These are phyloP conservation scores for Eimeria sp. DNA, from an alignment of 169 alveolate species.

Conservation along the genomic window DNA sequence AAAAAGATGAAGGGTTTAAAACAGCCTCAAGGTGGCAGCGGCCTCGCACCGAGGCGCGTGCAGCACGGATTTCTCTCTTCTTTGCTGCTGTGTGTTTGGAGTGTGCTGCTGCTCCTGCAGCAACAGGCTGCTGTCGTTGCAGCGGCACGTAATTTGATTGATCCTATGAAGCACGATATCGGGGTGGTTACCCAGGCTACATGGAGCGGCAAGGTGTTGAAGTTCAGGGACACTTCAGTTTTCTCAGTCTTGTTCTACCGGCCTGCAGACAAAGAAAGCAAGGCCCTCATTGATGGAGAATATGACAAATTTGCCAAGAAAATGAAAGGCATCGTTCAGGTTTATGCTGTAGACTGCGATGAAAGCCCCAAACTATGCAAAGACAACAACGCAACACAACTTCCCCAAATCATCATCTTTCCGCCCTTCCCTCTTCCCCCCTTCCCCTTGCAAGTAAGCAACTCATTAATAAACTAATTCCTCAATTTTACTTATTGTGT, in stretches of 20 bases:
- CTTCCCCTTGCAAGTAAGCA: constrained; percentile 30
- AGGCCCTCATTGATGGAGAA: constrained; percentile 84
- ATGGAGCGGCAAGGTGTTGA: constrained; percentile 62
- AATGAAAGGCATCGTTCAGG: constrained; percentile 90
- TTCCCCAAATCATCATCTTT: constrained; percentile 88
- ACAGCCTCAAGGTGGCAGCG: too few relatives aligned
- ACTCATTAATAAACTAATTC: too few relatives aligned
- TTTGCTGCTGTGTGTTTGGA: not conserved
- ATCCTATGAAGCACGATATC: constrained; percentile 76
- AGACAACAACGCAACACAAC: constrained; percentile 87
- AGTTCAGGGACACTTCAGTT: constrained; percentile 42
- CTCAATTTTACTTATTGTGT: too few relatives aligned
- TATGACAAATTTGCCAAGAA: constrained; percentile 89
- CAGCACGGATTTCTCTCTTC: too few relatives aligned
- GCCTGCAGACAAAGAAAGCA: constrained; percentile 4
- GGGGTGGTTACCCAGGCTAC: constrained; percentile 53
- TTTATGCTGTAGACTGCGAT: constrained; percentile 89
- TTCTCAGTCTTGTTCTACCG: constrained; percentile 59
- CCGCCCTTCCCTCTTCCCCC: constrained; percentile 87
- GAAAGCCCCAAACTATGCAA: constrained; percentile 92
- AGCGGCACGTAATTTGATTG: constrained; percentile 43
- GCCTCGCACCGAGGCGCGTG: too few relatives aligned
- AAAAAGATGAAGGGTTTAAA: too few relatives aligned
- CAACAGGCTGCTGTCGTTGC: not conserved
- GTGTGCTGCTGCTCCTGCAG: constrained; percentile 45